These are phyloP conservation scores for Cydonia oblonga DNA, from an alignment of 331 rosid genomes.

Conservation along the genomic window DNA sequence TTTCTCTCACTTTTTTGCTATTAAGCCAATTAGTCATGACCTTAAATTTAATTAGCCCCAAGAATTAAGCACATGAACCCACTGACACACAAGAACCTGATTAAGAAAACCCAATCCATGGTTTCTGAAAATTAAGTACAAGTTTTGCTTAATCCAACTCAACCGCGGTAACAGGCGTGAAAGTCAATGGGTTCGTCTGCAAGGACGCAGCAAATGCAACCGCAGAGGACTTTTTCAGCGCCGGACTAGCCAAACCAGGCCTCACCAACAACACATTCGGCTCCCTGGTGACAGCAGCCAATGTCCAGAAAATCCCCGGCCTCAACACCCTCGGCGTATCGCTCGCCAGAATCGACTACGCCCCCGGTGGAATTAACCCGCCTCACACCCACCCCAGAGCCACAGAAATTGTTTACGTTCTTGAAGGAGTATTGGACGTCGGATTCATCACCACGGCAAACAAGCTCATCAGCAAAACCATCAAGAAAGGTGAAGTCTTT, in stretches of 20 bases:
- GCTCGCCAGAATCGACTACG: slow-evolving; percentile 74
- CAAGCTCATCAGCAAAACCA: slow-evolving; percentile 51
- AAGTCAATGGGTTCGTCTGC: slow-evolving; percentile 81
- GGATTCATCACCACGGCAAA: slow-evolving; percentile 73
- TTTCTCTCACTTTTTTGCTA: background rate
- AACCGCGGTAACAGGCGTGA: slow-evolving; percentile 32
- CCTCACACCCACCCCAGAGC: slow-evolving; percentile 99
- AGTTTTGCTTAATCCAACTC: background rate
- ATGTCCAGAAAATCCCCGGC: slow-evolving; percentile 64
- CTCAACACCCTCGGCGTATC: slow-evolving; percentile 86
- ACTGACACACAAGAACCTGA: background rate
- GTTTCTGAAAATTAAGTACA: background rate
- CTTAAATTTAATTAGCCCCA: background rate
- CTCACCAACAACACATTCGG: slow-evolving; percentile 65
- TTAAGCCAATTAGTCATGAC: background rate
- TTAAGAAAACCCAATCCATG: background rate
- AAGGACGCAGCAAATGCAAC: slow-evolving; percentile 34
- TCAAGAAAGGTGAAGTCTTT: slow-evolving; percentile 58
- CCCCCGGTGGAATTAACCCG: slow-evolving; percentile 78
- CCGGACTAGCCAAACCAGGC: slow-evolving; percentile 58
- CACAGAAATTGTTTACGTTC: slow-evolving; percentile 74
- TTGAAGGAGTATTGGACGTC: slow-evolving; percentile 61
- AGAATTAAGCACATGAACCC: background rate
- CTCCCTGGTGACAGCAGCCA: slow-evolving; percentile 68
- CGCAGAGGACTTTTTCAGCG: slow-evolving; percentile 55